Evolutionary conservation across 2,329 filamentous ascomycete species (phyloP), one percentile per base, ranked within the genome.

Genomic region (Talaromyces verruculosus): DNA sequence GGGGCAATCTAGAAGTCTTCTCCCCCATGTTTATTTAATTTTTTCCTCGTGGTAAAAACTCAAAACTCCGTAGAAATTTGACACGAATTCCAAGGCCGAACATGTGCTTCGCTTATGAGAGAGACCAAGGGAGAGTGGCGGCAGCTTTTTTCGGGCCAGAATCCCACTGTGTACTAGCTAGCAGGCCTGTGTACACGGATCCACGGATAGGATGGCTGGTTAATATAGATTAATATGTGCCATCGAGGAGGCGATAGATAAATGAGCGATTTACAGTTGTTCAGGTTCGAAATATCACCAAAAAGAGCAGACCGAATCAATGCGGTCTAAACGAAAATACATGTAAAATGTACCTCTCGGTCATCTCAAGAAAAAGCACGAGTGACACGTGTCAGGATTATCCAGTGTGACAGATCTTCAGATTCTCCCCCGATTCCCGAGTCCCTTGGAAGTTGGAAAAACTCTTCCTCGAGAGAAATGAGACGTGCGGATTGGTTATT

Each of bases 221-320:
- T 57, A 57, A 57, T 57, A 57, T 57, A 57, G 13, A 30, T n/a
- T 53, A 53, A 53, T 53, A n/a, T 53, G 17, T 33, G 49, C 17
- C 17, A 53, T 33, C 28, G 33, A 30, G 49, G 28, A 11, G 28
- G 49, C 15, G 15, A 51, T 17, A n/a, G 49, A 19, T 33, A 28
- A 5, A 17, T 33, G 45, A 51, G 25, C 17, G 25, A n/a, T 33
- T 33, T 33, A n/a, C 17, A 0, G 33, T 33, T n/a, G 49, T 30
- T 30, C 15, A 3, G 28, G 49, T 10, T 33, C 13, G 15, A 3
- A 17, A 7, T 15, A 28, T 28, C 47, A 49, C 19, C 43, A 10
- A 33, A 53, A 33, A 53, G 25, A n/a, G 6, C 25, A n/a, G 7
- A n/a, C n/a, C 11, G 5, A 28, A 51, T 51, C 11, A 25, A 28